Evolutionary conservation across 768 basidiomycete genomes (phyloP), one percentile per base, ranked within the genome.

Genomic region (Fomitopsis pulvina): DNA sequence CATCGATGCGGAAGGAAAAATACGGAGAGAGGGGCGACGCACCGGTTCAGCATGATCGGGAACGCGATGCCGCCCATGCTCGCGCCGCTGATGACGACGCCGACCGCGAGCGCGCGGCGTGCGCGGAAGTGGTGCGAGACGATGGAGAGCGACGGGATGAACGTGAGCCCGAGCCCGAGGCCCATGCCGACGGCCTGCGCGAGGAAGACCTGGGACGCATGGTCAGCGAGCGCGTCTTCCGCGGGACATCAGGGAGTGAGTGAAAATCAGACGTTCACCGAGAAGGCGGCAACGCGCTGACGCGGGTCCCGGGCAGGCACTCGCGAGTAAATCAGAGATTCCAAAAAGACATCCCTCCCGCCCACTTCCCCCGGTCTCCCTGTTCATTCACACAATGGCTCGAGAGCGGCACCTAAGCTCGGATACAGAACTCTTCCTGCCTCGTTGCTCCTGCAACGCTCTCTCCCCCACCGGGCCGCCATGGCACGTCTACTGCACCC

Each of bases 151-250:
- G 77, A 72, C 1, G 79, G 80, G 21, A 78, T 58, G 63, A 77
- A 79, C 22, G 77, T 63, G 21, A 78, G 57, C 1, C 77, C 74
- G 32, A 72, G 67, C 2, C 74, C 75, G 5, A 77, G 57, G 1
- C 79, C 80, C 64, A 77, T 73, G n/a, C 76, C 78, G n/a, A 82
- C 63, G 3, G 72, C 79, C 62, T 82, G 79, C 0, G 76, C 65
- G 11, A 81, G 64, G 57, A 81, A 79, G 45, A 79, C 70, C 64
- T 77, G 48, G n/a, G 9, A 27, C 12, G 43, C 7, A 27, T 24
- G 25, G 28, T 27, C 25, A 45, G 28, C 16, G n/a, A 6, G 43
- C 8, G 25, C 42, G 24, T 32, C 30, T 8, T 32, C n/a, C 30
- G 30, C 30, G 30, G 30, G n/a, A n/a, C n/a, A n/a, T n/a, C n/a